Percentiles rank a stretch among this genome's conserved stretches.
phyloP scores from a whole-genome alignment of 1,284 basidiomycete species.

The Moniliella sp. region DNA sequence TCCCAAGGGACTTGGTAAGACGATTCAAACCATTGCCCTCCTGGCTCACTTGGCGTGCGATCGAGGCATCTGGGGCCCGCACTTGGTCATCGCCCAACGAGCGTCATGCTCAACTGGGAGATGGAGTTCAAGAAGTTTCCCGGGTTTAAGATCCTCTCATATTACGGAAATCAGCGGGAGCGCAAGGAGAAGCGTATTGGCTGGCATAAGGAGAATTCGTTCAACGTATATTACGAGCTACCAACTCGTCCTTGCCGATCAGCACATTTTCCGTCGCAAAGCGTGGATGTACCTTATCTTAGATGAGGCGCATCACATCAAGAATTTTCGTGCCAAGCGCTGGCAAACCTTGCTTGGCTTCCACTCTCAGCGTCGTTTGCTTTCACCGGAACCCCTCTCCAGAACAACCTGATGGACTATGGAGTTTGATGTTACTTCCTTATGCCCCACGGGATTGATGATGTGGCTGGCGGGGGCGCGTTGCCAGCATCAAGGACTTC shows the following conservation, averaged over 20 bases:
- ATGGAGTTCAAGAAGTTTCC: slow-evolving; percentile 99
- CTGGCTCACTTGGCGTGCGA: slow-evolving; percentile 82
- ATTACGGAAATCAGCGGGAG: slow-evolving; percentile 73
- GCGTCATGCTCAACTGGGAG: slow-evolving; percentile 88
- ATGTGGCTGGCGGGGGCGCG: slow-evolving; percentile 44
- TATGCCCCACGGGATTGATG: slow-evolving; percentile 52
- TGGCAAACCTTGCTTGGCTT: slow-evolving; percentile 91
- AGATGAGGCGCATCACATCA: slow-evolving; percentile 91
- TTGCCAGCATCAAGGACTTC: slow-evolving; percentile 80
- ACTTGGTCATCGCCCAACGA: slow-evolving; percentile 87
- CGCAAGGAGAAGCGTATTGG: slow-evolving; percentile 78
- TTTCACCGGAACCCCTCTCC: slow-evolving; percentile 82
- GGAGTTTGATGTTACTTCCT: slow-evolving; percentile 88
- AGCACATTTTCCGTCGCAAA: slow-evolving; percentile 81
- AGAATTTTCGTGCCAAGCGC: slow-evolving; percentile 83
- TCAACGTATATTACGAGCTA: slow-evolving; percentile 94
- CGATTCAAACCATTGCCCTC: slow-evolving; percentile 81
- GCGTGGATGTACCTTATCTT: slow-evolving; percentile 89
- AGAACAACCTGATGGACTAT: slow-evolving; percentile 89
- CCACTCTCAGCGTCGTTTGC: slow-evolving; percentile 61
- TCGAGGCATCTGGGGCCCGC: slow-evolving; percentile 84
- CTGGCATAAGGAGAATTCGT: slow-evolving; percentile 75
- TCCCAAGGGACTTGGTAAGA: slow-evolving; percentile 47
- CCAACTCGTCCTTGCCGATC: slow-evolving; percentile 67
- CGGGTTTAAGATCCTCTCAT: slow-evolving; percentile 72